These are phyloP conservation scores for Annulohypoxylon maeteangense DNA, from an alignment of 495 filamentous ascomycete genomes.

Conservation along the genomic window DNA sequence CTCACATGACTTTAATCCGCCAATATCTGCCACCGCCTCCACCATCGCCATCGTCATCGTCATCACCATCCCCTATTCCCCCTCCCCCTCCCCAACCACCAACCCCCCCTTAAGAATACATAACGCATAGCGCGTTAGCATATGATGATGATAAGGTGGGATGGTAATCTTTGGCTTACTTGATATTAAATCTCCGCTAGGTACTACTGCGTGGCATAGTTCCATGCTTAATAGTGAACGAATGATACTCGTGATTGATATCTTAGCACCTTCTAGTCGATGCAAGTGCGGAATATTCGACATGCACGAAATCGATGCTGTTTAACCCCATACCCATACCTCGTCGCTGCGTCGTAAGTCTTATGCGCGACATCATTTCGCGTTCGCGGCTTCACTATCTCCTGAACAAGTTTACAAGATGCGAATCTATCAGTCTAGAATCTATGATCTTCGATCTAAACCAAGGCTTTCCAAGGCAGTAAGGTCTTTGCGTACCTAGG, in stretches of 20 bases:
- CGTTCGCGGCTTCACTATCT: constrained; percentile 18
- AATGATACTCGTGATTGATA: constrained; percentile 7
- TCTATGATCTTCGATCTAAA: constrained; percentile 24
- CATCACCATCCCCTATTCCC: neutral
- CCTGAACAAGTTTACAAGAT: constrained; percentile 4
- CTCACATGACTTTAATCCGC: neutral
- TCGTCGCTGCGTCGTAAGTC: constrained; percentile 34
- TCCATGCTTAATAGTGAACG: constrained; percentile 10
- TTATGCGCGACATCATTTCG: constrained; percentile 33
- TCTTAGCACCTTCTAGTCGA: constrained; percentile 9
- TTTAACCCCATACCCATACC: constrained; percentile 27
- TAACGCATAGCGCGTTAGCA: neutral
- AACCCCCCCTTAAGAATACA: neutral
- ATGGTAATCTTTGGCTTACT: constrained; percentile 28
- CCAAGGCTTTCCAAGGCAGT: constrained; percentile 19
- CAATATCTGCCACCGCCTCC: neutral
- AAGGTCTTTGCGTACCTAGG: constrained; percentile 12
- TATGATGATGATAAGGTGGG: constrained; percentile 15
- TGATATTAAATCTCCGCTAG: constrained; percentile 19
- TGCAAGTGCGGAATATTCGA: constrained; percentile 26
- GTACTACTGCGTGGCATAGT: neutral
- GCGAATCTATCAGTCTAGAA: constrained; percentile 21
- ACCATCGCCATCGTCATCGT: neutral
- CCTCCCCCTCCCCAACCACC: neutral
- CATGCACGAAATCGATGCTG: constrained; percentile 31